phyloP scores from a whole-genome alignment of 2,329 filamentous ascomycete species.

The Pseudogymnoascus sp. region DNA sequence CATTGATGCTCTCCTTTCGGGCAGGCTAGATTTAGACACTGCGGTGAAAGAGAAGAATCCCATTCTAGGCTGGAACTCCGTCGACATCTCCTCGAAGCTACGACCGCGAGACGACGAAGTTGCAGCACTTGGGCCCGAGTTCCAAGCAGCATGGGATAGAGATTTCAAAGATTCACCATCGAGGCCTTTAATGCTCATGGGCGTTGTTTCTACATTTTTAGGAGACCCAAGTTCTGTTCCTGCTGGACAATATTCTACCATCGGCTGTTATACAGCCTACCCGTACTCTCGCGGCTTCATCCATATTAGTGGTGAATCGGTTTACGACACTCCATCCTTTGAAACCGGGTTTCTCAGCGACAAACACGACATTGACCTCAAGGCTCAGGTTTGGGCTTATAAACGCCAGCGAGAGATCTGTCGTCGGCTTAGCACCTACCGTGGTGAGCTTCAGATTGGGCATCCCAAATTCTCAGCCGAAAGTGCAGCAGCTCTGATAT shows the following conservation, averaged over 20 bases:
- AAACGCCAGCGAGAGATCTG: slow-evolving; percentile 55
- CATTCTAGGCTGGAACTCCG: slow-evolving; percentile 47
- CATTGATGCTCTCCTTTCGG: slow-evolving; percentile 43
- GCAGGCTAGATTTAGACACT: slow-evolving; percentile 36
- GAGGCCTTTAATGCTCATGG: slow-evolving; percentile 40
- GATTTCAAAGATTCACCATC: slow-evolving; percentile 37
- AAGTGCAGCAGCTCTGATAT: slow-evolving; percentile 32
- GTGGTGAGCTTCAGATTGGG: slow-evolving; percentile 34
- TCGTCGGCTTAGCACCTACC: slow-evolving; percentile 44
- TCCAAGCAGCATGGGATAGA: slow-evolving; percentile 44
- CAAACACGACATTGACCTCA: slow-evolving; percentile 39
- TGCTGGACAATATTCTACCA: slow-evolving; percentile 41
- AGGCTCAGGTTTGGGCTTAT: slow-evolving; percentile 53
- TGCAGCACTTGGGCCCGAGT: slow-evolving; percentile 41
- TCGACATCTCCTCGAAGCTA: slow-evolving; percentile 48
- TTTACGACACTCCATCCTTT: slow-evolving; percentile 38
- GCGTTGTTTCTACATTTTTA: slow-evolving; percentile 38
- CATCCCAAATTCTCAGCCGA: slow-evolving; percentile 37
- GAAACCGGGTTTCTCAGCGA: slow-evolving; percentile 49
- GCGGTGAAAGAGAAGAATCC: slow-evolving; percentile 39
- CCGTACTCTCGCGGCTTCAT: slow-evolving; percentile 53
- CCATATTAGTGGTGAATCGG: slow-evolving; percentile 43
- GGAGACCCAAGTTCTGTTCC: slow-evolving; percentile 33
- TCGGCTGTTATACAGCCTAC: slow-evolving; percentile 47
- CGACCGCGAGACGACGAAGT: slow-evolving; percentile 48